phyloP scores from a whole-genome alignment of 2,329 filamentous ascomycete species.

The Paraphoma sp. region DNA sequence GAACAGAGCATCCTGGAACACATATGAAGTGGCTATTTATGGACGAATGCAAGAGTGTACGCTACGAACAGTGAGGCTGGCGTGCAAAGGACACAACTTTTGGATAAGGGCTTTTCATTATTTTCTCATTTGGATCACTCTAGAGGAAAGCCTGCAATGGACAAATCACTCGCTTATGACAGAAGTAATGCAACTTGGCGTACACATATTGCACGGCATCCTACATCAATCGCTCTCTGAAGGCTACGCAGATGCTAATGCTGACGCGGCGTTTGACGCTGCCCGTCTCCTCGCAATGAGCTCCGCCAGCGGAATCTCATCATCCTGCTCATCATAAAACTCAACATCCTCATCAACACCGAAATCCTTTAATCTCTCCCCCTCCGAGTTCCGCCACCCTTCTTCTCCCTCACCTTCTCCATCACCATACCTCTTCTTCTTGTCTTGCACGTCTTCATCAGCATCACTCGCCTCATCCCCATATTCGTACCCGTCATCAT shows the following conservation, averaged over 20 bases:
- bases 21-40: too few species aligned
- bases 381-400: constrained; percentile 77
- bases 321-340: constrained; percentile 68
- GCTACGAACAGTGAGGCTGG: not conserved
- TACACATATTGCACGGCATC: not conserved
- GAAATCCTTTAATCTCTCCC: constrained; percentile 76
- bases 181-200: not conserved
- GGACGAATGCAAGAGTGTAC: too few species aligned
- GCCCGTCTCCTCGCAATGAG: constrained; percentile 55
- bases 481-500: constrained; percentile 27
- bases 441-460: constrained; percentile 22
- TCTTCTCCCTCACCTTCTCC: constrained; percentile 57
- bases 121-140: constrained; percentile 20
- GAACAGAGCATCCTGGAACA: not conserved
- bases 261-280: constrained; percentile 12
- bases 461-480: constrained; percentile 26
- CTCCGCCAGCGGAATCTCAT: constrained; percentile 74
- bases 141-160: constrained; percentile 21
- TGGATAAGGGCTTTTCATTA: constrained; percentile 15
- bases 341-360: constrained; percentile 81
- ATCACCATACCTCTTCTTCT: constrained; percentile 19
- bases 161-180: constrained; percentile 14
- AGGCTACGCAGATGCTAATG: not conserved
- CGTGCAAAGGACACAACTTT: constrained; percentile 11
- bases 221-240: not conserved